phyloP scores from a whole-genome alignment of 345 rosid genomes.

The Heritiera fomes region DNA sequence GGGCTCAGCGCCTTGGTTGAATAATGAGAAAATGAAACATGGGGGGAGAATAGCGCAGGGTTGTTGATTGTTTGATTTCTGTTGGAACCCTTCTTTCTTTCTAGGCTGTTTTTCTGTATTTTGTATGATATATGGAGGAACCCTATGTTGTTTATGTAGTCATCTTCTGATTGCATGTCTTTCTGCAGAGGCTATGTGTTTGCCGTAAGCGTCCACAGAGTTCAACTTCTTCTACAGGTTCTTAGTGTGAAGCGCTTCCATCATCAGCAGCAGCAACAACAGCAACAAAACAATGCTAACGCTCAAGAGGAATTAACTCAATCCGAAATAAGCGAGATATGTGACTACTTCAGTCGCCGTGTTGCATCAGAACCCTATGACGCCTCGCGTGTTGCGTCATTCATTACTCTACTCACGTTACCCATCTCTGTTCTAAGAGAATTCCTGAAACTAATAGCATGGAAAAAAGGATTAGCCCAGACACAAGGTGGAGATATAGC shows the following conservation, averaged over 20 bases:
- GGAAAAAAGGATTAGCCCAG: conserved; percentile 90
- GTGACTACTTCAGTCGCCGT: conserved; percentile 96
- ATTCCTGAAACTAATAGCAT: conserved; percentile 90
- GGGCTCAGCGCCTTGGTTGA: background rate
- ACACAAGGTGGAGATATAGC: conserved; percentile 80
- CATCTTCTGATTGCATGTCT: conserved; percentile 23
- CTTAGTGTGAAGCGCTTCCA: conserved; percentile 94
- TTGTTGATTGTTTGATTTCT: conserved; percentile 10
- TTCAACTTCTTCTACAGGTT: conserved; percentile 98
- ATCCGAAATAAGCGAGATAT: conserved; percentile 86
- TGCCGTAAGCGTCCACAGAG: conserved; percentile 96
- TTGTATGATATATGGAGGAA: background rate
- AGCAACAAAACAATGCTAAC: conserved; percentile 59
- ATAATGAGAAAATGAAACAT: background rate
- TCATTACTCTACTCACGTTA: conserved; percentile 95
- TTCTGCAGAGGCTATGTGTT: conserved; percentile 88
- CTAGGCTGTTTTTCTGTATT: background rate
- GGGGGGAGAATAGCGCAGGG: background rate
- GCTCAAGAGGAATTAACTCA: conserved; percentile 90
- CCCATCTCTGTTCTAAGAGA: conserved; percentile 92
- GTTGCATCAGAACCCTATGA: conserved; percentile 99
- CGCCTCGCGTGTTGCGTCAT: conserved; percentile 97
- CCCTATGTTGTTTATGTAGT: background rate
- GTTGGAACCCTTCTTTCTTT: background rate
- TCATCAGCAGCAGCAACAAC: conserved; percentile 87